phyloP scores from a whole-genome alignment of 2,329 filamentous ascomycete species.

The Basipetospora sp. region DNA sequence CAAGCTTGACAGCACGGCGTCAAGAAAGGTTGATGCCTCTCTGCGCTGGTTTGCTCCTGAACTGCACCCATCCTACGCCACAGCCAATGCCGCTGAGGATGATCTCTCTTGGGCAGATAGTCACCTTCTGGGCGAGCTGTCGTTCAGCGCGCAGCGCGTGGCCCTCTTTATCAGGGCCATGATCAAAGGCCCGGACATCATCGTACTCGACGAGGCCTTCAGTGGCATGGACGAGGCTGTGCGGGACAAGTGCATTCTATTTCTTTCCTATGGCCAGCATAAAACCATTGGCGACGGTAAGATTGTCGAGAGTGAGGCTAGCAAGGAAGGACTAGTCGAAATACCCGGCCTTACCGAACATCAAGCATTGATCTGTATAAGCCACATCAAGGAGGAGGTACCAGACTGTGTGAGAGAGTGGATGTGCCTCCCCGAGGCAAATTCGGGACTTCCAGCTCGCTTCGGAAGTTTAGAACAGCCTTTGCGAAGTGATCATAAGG shows the following conservation, averaged over 20 bases:
- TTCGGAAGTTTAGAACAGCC: slow-evolving; percentile 51
- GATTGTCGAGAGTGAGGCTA: slow-evolving; percentile 31
- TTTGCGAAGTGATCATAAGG: slow-evolving; percentile 37
- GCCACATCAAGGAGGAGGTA: slow-evolving; percentile 80
- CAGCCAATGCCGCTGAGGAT: slow-evolving; percentile 9
- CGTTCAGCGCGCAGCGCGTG: slow-evolving; percentile 72
- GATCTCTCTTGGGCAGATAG: slow-evolving; percentile 47
- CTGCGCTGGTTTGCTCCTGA: slow-evolving; percentile 68
- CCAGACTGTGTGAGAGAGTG: slow-evolving; percentile 71
- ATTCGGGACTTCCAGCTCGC: slow-evolving; percentile 43
- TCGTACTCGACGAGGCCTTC: slow-evolving; percentile 78
- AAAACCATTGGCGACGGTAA: slow-evolving; percentile 24
- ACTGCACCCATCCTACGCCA: slow-evolving; percentile 41
- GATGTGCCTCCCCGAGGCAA: slow-evolving; percentile 70
- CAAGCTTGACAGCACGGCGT: slow-evolving; percentile 41
- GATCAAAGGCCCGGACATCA: slow-evolving; percentile 65
- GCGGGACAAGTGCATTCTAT: slow-evolving; percentile 74
- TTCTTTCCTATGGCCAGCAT: slow-evolving; percentile 52
- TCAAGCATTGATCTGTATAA: slow-evolving; percentile 84
- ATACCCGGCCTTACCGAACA: slow-evolving; percentile 49
- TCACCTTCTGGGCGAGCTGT: slow-evolving; percentile 55
- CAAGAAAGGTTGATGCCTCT: slow-evolving; percentile 48
- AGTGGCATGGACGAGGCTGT: slow-evolving; percentile 70
- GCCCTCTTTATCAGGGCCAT: slow-evolving; percentile 70
- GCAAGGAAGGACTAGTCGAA: slow-evolving; percentile 28